Conservation (phyloP, 23 red algal genomes). For the Cyanidioschyzon merolae region DNA sequence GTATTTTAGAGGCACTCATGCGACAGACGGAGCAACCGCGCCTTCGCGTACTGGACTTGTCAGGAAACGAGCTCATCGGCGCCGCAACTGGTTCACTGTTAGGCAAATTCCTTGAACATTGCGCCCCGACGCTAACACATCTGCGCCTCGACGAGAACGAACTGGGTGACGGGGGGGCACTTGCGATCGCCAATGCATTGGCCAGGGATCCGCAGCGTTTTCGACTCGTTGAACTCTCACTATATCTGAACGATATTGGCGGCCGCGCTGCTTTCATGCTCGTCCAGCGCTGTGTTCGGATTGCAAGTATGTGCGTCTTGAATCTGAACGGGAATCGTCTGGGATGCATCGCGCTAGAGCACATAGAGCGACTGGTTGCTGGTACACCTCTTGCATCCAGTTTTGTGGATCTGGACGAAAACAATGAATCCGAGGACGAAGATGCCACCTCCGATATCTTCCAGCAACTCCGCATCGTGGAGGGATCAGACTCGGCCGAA, state of each 20-base stretch:
- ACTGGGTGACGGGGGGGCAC: conserved; percentile 26
- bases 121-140: conserved; percentile 4
- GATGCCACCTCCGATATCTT: background rate
- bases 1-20: conserved; percentile 27
- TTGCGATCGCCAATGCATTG: conserved; percentile 32
- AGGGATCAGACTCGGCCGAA: background rate
- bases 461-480: background rate
- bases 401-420: background rate
- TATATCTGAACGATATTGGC: conserved; percentile 30
- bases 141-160: conserved; percentile 57
- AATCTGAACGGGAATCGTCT: conserved; percentile 45
- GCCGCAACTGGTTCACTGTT: conserved; percentile 13
- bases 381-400: background rate
- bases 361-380: background rate
- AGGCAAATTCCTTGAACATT: conserved; percentile 5
- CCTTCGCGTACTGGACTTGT: conserved; percentile 42
- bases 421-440: background rate
- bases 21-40: conserved; percentile 10
- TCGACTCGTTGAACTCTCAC: conserved; percentile 26
- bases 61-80: conserved; percentile 44
- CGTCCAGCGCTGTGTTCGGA: conserved; percentile 3
- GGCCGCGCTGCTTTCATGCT: conserved; percentile 17
- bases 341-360: background rate
- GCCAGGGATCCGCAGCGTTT: background rate
- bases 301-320: conserved; percentile 22